Evolutionary conservation across 2,329 filamentous ascomycete genomes (phyloP), one percentile per base, ranked within the genome.

Genomic region (Sarocladium oryzae): DNA sequence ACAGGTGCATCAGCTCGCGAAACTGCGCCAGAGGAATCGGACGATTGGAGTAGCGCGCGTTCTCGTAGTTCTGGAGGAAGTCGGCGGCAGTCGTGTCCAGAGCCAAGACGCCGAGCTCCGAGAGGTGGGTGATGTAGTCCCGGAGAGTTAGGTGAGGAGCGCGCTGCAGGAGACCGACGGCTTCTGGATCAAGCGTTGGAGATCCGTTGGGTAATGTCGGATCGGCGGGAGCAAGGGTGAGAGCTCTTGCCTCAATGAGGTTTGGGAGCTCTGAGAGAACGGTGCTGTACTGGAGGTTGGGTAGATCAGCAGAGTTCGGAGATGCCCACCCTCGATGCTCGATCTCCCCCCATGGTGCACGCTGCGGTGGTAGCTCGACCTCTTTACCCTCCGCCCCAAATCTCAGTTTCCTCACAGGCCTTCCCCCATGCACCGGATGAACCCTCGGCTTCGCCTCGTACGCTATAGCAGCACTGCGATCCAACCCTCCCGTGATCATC

Each of bases 301-400:
- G 84, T 16, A 93, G 70, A 61, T 93, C 87, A 8, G 79, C 72
- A 1, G 82, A 86, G 26, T 80, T 78, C 5, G 92, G 92, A 2
- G 89, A 88, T 2, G 86, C 86, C 92, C 93, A 97, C 49, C 92
- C 93, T 15, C 83, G 75, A 64, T 99, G 93, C 54, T 88, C 81
- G 50, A 97, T 82, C n/a, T 81, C 71, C 20, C 88, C 89, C 92
- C 92, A 97, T 20, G 81, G 72, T 2, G 74, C 68, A n/a, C 61
- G 56, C 71, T 80, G 63, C 8, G 67, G 66, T 5, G 74, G 69
- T 23, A 86, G 79, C 30, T 49, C 46, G n/a, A 49, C 46, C 4
- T 67, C 52, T 35, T 55, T 51, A 32, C 38, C 51, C 28, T 56
- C 57, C 32, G 53, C 13, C 23, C 16, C 36, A 8, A 35, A 8